A percentile compares a stretch with the other conserved stretches of the same genome.
Conservation (phyloP, 176 grass and related monocot species). For the Oryza meyeriana region DNA sequence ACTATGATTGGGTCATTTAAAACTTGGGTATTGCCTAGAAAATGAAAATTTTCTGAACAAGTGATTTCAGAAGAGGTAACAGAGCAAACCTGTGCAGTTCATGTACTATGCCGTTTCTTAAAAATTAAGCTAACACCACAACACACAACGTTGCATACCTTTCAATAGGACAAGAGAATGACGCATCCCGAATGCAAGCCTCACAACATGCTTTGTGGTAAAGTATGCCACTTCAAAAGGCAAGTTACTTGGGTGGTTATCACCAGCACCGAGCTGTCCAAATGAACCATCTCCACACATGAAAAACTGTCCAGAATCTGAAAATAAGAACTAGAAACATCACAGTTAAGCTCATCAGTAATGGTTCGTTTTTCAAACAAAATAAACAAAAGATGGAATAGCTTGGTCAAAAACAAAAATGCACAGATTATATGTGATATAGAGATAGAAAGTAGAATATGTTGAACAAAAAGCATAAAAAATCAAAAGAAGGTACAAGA, state of each 20-base stretch:
- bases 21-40: background rate
- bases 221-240: conserved; percentile 70
- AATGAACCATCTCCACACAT: conserved; percentile 91
- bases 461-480: background rate
- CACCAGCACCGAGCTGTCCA: conserved; percentile 90
- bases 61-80: background rate
- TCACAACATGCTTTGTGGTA: conserved; percentile 58
- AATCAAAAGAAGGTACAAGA: background rate
- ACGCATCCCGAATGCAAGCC: conserved; percentile 87
- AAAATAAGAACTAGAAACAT: conserved; percentile 55
- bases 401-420: background rate
- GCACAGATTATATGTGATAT: background rate
- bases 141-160: conserved; percentile 39
- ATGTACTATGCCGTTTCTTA: background rate
- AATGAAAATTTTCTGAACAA: background rate
- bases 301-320: conserved; percentile 76
- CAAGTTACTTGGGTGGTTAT: conserved; percentile 56
- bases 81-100: background rate
- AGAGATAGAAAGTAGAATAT: background rate
- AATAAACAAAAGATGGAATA: background rate
- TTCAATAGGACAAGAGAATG: conserved; percentile 83
- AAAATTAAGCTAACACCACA: background rate
- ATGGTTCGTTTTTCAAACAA: conserved; percentile 24
- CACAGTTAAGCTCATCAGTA: conserved; percentile 43
- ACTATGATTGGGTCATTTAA: background rate